These are phyloP conservation scores for Xylaria sp. DNA, from an alignment of 2,329 filamentous ascomycete species.

Conservation along the genomic window DNA sequence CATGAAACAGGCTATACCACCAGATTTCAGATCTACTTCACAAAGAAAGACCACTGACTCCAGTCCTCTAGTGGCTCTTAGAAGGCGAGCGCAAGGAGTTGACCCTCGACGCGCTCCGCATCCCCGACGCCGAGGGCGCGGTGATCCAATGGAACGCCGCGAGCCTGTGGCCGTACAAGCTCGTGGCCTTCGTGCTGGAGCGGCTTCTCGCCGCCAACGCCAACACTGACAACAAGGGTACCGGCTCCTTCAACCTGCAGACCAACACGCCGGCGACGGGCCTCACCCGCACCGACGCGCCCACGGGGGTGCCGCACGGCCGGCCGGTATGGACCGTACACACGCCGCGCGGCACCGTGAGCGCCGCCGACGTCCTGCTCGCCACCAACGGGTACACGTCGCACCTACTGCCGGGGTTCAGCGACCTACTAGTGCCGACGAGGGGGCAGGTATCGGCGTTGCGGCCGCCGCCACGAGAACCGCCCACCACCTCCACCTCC, in stretches of 20 bases:
- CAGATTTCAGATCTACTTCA: background rate
- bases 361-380: conserved; percentile 67
- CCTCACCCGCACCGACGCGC: conserved; percentile 42
- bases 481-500: too few species aligned
- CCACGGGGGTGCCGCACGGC: conserved; percentile 15
- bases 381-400: conserved; percentile 87
- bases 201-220: conserved; percentile 46
- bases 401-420: conserved; percentile 69
- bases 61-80: conserved; percentile 16
- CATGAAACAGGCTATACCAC: too few species aligned
- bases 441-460: conserved; percentile 74
- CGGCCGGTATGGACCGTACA: conserved; percentile 59
- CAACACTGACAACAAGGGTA: conserved; percentile 19
- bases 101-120: conserved; percentile 54
- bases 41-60: background rate
- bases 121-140: conserved; percentile 62
- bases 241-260: conserved; percentile 68
- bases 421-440: conserved; percentile 74
- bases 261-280: conserved; percentile 68
- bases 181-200: conserved; percentile 73
- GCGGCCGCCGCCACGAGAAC: conserved; percentile 56
- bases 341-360: conserved; percentile 70
- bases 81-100: conserved; percentile 33
- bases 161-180: conserved; percentile 81
- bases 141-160: conserved; percentile 68